These are phyloP conservation scores for Gaeumannomyces tritici DNA, from an alignment of 2,329 filamentous ascomycete species.

Conservation along the genomic window DNA sequence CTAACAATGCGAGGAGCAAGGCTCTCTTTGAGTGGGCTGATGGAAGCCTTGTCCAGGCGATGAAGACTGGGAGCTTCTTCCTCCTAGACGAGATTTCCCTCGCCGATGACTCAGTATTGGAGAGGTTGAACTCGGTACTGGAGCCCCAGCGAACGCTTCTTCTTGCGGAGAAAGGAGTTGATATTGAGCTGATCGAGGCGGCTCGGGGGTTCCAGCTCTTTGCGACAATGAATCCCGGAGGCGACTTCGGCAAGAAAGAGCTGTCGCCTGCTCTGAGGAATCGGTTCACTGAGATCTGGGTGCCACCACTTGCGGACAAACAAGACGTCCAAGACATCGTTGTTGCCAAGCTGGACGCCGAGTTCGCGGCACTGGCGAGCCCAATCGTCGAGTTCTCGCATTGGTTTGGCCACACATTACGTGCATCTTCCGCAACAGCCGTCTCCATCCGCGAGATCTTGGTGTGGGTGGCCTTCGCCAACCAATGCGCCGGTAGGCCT, in stretches of 20 bases:
- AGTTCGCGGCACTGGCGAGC: constrained; percentile 47
- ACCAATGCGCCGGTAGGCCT: constrained; percentile 43
- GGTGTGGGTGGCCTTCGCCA: constrained; percentile 89
- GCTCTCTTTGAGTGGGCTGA: constrained; percentile 96
- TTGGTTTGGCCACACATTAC: constrained; percentile 84
- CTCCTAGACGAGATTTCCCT: constrained; percentile 96
- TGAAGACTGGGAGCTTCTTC: constrained; percentile 85
- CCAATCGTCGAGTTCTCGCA: constrained; percentile 78
- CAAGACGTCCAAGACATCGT: constrained; percentile 87
- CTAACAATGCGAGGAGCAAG: constrained; percentile 54
- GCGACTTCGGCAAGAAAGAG: constrained; percentile 97
- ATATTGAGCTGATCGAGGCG: constrained; percentile 71
- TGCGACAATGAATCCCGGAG: constrained; percentile 98
- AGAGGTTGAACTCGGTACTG: constrained; percentile 91
- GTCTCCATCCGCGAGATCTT: constrained; percentile 90
- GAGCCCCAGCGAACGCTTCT: constrained; percentile 80
- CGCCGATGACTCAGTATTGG: constrained; percentile 92
- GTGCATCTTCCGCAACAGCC: constrained; percentile 61
- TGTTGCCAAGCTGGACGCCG: constrained; percentile 55
- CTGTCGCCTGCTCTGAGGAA: constrained; percentile 91
- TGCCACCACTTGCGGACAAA: constrained; percentile 73
- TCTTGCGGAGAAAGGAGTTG: constrained; percentile 85
- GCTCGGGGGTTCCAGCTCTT: constrained; percentile 83
- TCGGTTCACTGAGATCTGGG: constrained; percentile 98
- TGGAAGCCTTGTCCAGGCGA: constrained; percentile 84